Evolutionary conservation across 2,329 filamentous ascomycete species (phyloP), one percentile per base, ranked within the genome.

Genomic region (Helicocarpus griseus): DNA sequence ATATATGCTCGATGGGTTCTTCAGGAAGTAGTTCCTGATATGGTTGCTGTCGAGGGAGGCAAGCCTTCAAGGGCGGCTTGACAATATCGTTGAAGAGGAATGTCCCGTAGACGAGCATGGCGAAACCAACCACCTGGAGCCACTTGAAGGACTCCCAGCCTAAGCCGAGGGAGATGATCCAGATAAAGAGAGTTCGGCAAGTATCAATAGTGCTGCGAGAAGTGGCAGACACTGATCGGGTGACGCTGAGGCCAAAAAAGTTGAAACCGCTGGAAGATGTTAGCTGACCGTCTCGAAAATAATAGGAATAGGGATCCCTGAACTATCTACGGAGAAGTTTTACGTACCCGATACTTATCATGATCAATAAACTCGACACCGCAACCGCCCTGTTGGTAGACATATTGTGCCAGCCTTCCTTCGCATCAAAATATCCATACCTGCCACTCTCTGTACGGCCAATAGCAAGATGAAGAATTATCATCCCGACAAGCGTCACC

Each of bases 131-230:
- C 13, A 98, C 88, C 71, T 98, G 93, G 5, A 98, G 79, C 86
- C 88, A 94, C 72, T 97, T 97, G 80, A 98, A 97, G 0, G 82
- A 84, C 73, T 98, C 93, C 93, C 93, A 98, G 54, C 90, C 90
- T 2, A 98, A 79, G 3, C 86, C 88, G 4, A 98, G 80, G 17
- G 89, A 95, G 13, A 95, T 87, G 26, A 98, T 79, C 93, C 93
- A 98, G 70, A 98, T 97, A 73, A 98, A 97, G 1, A 98, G 80
- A 0, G 93, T 98, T 38, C 91, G 83, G 76, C 90, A 97, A 1
- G 93, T 98, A 69, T 98, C 93, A 61, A 98, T 97, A 29, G 91
- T 97, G 29, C 89, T 95, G 55, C 93, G 83, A 1, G 91, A 89
- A 0, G 93, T 98, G 9, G 93, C 93, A 56, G 87, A 94, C 58